Conservation (phyloP, 106 monocot species). For the Chionographis japonica region DNA sequence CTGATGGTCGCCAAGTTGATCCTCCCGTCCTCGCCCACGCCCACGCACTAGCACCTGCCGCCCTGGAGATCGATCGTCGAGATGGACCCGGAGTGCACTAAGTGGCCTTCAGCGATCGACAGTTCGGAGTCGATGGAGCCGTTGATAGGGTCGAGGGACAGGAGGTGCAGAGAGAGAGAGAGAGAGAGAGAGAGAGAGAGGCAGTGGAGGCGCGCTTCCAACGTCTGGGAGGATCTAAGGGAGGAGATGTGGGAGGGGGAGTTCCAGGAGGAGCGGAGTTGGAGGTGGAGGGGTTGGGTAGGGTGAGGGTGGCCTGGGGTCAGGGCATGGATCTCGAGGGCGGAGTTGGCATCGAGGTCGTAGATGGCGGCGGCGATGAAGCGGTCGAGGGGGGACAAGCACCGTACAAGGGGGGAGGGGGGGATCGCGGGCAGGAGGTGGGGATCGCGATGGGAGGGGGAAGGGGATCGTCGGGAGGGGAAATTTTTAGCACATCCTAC, state of each 20-base stretch:
- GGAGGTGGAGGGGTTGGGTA: conserved; percentile 18
- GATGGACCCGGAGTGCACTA: conserved; percentile 38
- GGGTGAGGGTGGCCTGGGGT: conserved; percentile 1
- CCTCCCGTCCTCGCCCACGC: conserved; percentile 82
- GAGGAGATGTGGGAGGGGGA: conserved; percentile 47
- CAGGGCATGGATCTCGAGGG: conserved; percentile 55
- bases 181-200: conserved; percentile 40
- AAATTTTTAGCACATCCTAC: no score
- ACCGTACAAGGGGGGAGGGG: no score
- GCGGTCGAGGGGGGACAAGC: conserved; percentile 55
- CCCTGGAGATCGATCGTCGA: conserved; percentile 45
- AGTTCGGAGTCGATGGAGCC: conserved; percentile 30
- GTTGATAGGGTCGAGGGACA: conserved; percentile 47
- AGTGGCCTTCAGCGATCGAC: conserved; percentile 2
- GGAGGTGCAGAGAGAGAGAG: conserved; percentile 52
- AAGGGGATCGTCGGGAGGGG: no score
- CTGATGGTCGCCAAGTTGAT: conserved; percentile 61
- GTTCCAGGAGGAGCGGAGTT: conserved; percentile 32
- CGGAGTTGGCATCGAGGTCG: conserved; percentile 25
- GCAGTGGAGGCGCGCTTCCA: conserved; percentile 21
- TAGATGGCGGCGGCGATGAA: conserved; percentile 45
- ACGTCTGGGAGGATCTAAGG: conserved; percentile 25
- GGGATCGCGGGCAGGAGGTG: no score
- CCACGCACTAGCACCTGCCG: conserved; percentile 56
- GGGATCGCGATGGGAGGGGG: no score